A percentile compares a stretch with the other conserved stretches of the same genome.
Conservation (phyloP, 2,329 filamentous ascomycete genomes). For the Aureobasidium sp. region DNA sequence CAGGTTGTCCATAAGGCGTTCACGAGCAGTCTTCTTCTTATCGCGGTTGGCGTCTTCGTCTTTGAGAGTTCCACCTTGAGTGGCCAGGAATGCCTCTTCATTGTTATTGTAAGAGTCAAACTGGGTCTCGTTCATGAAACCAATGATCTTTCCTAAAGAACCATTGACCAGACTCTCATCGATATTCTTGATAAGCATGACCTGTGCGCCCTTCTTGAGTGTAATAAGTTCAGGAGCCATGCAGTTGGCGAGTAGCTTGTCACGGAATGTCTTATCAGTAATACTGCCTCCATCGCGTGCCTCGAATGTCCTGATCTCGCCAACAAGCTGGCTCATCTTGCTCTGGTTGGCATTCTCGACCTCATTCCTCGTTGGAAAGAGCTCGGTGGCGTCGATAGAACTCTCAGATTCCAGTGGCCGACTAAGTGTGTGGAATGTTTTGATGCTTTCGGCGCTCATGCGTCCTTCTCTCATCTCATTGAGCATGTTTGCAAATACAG, state of each 20-base stretch:
- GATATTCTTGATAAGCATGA: conserved; percentile 99
- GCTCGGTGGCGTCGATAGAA: conserved; percentile 72
- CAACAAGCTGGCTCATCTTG: conserved; percentile 65
- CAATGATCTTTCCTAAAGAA: conserved; percentile 76
- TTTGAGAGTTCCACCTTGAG: conserved; percentile 40
- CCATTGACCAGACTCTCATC: conserved; percentile 92
- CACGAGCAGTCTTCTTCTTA: conserved; percentile 18
- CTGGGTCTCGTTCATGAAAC: conserved; percentile 65
- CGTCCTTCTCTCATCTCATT: conserved; percentile 94
- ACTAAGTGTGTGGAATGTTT: conserved; percentile 65
- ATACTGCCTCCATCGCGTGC: conserved; percentile 66
- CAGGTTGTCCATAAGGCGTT: conserved; percentile 49
- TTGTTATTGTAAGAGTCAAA: conserved; percentile 53
- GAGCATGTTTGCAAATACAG: conserved; percentile 84
- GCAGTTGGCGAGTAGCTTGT: conserved; percentile 77
- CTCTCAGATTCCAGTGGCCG: conserved; percentile 62
- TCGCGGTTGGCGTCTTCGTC: conserved; percentile 33
- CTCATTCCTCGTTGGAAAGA: conserved; percentile 86
- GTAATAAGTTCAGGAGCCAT: conserved; percentile 80
- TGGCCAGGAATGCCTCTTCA: conserved; percentile 47
- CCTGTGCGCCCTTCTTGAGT: conserved; percentile 86
- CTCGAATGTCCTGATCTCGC: conserved; percentile 61
- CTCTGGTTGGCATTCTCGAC: conserved; percentile 78
- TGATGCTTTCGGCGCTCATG: conserved; percentile 67
- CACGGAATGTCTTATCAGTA: conserved; percentile 58